Conservation (phyloP, 768 basidiomycete species). For the Russula dissimulans region DNA sequence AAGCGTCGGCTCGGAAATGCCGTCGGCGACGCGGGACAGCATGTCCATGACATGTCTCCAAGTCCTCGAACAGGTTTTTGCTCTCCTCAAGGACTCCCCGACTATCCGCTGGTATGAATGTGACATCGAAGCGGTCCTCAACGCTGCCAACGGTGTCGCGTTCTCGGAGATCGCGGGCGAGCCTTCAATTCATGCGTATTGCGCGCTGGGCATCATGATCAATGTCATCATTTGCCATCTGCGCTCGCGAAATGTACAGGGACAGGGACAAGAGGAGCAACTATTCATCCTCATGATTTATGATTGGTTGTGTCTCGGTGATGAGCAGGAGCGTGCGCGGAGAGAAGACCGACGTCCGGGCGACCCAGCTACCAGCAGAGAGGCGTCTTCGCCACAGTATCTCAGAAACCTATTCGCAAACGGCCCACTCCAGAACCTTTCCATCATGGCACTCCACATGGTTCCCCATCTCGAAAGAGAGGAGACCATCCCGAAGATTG, state of each 20-base stretch:
- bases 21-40: not conserved
- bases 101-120: not conserved
- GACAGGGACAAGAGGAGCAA: not conserved
- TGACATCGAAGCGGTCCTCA: not conserved
- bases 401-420: not conserved
- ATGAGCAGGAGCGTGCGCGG: not conserved
- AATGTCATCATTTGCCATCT: not conserved
- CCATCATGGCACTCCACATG: not conserved
- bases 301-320: not conserved
- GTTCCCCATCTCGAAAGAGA: not conserved
- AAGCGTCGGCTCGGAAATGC: not conserved
- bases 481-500: not conserved
- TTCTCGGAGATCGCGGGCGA: not conserved
- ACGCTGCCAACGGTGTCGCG: not conserved
- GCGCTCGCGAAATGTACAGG: not conserved
- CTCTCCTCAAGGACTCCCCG: not conserved
- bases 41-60: not conserved
- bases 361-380: not conserved
- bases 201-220: not conserved
- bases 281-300: not conserved
- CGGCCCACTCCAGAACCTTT: constrained; percentile 1
- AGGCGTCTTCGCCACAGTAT: not conserved
- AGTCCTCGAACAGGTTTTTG: not conserved
- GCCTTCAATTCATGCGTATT: not conserved
- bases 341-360: not conserved